A percentile compares a stretch with the other conserved stretches of the same genome.
Conservation (phyloP, 345 rosid genomes). For the Aurinia saxatilis region DNA sequence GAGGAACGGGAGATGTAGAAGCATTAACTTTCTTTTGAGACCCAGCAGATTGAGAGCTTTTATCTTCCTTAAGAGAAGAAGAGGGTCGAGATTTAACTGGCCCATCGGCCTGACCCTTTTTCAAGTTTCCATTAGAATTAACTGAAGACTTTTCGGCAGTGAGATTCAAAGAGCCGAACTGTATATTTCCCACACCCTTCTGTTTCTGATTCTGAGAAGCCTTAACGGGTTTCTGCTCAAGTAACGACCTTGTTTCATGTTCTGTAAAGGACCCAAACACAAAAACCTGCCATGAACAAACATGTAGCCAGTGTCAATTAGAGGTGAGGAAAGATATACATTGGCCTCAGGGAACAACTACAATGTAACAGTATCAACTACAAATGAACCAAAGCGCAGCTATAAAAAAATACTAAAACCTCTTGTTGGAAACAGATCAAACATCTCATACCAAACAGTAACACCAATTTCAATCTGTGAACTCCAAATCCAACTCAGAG, state of each 20-base stretch:
- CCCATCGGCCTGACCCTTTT: constrained; percentile 29
- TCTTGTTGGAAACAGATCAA: not conserved
- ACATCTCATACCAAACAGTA: not conserved
- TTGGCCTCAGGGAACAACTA: not conserved
- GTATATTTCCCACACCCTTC: constrained; percentile 37
- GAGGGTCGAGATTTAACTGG: constrained; percentile 30
- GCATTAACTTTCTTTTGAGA: constrained; percentile 13
- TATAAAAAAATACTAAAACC: no score
- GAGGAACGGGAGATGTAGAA: constrained; percentile 17
- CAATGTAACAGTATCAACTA: no score
- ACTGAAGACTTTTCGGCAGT: constrained; percentile 35
- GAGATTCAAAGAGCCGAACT: constrained; percentile 46
- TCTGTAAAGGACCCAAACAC: constrained; percentile 91
- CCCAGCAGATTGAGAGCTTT: not conserved
- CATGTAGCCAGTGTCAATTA: not conserved
- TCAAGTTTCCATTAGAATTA: constrained; percentile 31
- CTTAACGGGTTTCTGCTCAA: constrained; percentile 27
- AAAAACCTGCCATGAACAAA: constrained; percentile 35
- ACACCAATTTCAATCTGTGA: not conserved
- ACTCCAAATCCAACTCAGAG: not conserved
- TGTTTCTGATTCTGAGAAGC: constrained; percentile 36
- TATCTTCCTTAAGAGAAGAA: constrained; percentile 27
- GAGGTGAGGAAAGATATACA: not conserved
- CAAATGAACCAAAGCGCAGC: not conserved
- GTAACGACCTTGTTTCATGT: constrained; percentile 66